phyloP scores from a whole-genome alignment of 352 stramenopile genomes.

The Phytophthora tentaculata region DNA sequence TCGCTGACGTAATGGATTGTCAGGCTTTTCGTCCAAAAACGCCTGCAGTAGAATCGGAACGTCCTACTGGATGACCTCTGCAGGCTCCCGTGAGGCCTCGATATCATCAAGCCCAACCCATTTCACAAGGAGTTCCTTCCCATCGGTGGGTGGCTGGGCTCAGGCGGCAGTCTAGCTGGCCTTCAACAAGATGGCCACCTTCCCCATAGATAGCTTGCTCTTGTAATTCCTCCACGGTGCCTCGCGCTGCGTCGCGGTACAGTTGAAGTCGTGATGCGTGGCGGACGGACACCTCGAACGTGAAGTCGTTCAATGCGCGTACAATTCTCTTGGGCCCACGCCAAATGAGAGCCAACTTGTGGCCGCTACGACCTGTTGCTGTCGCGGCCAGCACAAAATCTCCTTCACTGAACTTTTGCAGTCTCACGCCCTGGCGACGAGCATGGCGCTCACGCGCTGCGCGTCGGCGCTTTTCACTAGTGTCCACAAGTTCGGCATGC shows the following conservation, averaged over 20 bases:
- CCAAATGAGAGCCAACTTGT: slow-evolving; percentile 1
- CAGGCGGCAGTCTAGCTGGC: background rate
- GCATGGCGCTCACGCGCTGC: slow-evolving; percentile 13
- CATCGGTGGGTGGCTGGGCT: slow-evolving; percentile 2
- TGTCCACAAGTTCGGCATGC: background rate
- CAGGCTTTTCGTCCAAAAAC: background rate
- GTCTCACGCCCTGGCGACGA: slow-evolving; percentile 4
- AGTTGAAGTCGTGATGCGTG: slow-evolving; percentile 14
- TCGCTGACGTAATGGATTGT: background rate
- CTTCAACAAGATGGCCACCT: slow-evolving; percentile 20
- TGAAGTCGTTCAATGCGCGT: slow-evolving; percentile 1
- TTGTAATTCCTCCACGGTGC: background rate
- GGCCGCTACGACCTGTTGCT: background rate
- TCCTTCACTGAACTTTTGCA: slow-evolving; percentile 11
- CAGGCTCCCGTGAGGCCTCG: background rate
- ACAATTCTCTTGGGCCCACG: slow-evolving; percentile 2
- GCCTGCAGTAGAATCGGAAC: background rate
- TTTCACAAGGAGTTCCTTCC: slow-evolving; percentile 1
- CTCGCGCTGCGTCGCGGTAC: slow-evolving; percentile 12
- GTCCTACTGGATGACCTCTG: background rate
- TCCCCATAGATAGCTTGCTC: slow-evolving; percentile 1
- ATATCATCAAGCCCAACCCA: background rate
- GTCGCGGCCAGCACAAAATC: background rate
- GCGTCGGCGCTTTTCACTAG: slow-evolving; percentile 14
- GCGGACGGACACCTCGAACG: background rate